Evolutionary conservation across 2,329 filamentous ascomycete genomes (phyloP).

Genomic region (Shiraia sp.): DNA sequence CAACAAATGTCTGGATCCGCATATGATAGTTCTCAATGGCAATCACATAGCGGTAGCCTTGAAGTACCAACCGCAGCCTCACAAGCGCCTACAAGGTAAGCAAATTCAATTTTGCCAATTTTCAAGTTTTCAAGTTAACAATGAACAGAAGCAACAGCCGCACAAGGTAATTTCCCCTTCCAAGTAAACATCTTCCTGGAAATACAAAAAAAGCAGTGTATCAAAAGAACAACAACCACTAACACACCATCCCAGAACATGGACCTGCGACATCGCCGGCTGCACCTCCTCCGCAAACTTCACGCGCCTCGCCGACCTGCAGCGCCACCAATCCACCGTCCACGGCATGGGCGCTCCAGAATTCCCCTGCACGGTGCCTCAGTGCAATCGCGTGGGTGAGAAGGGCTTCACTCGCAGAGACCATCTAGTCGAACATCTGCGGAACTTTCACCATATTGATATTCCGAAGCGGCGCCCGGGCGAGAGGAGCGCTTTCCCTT

Average conservation of each 20-base stretch:
- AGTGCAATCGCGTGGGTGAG: constrained; percentile 36
- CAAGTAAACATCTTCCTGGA: background rate
- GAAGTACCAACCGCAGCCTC: constrained; percentile 2
- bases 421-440: constrained; percentile 61
- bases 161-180: constrained; percentile 17
- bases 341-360: constrained; percentile 35
- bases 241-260: constrained; percentile 24
- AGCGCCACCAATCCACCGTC: constrained; percentile 42
- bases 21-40: constrained; percentile 18
- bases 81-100: constrained; percentile 15
- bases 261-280: constrained; percentile 33
- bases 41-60: constrained; percentile 6
- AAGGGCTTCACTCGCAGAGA: constrained; percentile 61
- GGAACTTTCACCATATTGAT: constrained; percentile 58
- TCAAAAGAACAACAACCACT: constrained; percentile 1
- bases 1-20: constrained; percentile 7
- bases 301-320: constrained; percentile 40
- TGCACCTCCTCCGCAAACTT: constrained; percentile 41
- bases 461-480: constrained; percentile 46
- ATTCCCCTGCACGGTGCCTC: constrained; percentile 35
- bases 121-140: background rate
- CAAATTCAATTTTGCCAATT: background rate
- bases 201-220: no score
- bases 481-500: constrained; percentile 35
- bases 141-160: constrained; percentile 17